These are phyloP conservation scores for Pseudogymnoascus sp. DNA, from an alignment of 2,329 filamentous ascomycete genomes.

Conservation along the genomic window DNA sequence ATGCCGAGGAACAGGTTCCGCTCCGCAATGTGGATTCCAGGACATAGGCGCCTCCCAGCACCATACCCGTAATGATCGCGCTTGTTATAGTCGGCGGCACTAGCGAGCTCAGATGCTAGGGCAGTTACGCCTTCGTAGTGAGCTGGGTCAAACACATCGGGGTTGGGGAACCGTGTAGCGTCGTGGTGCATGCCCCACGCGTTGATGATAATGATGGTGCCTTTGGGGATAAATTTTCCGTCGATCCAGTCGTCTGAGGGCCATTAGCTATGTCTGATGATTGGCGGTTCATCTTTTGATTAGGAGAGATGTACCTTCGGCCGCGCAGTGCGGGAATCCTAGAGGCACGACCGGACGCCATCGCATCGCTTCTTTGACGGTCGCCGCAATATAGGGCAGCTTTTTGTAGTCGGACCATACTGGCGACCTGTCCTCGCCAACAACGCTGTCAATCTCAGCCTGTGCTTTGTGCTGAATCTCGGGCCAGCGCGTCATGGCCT, in stretches of 20 bases:
- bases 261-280: not conserved
- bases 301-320: conserved; percentile 22
- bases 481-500: conserved; percentile 27
- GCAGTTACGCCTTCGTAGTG: conserved; percentile 21
- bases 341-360: conserved; percentile 35
- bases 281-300: not conserved
- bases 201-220: conserved; percentile 29
- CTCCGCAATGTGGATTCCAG: conserved; percentile 46
- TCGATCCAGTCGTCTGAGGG: conserved; percentile 17
- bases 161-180: conserved; percentile 30
- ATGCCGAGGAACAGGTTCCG: conserved; percentile 34
- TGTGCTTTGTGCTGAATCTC: conserved; percentile 39
- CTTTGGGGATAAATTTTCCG: conserved; percentile 31
- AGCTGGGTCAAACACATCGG: conserved; percentile 35
- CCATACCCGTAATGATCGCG: conserved; percentile 33
- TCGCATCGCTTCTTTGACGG: conserved; percentile 38
- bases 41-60: conserved; percentile 41
- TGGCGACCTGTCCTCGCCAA: conserved; percentile 38
- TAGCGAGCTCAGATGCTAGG: conserved; percentile 29
- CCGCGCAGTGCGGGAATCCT: conserved; percentile 30
- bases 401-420: conserved; percentile 34
- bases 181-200: conserved; percentile 31
- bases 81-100: conserved; percentile 46
- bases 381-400: conserved; percentile 35
- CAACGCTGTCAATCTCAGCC: conserved; percentile 37